Percentiles rank a stretch among this genome's conserved stretches.
Conservation (phyloP, 1,284 basidiomycete species). For the Cutaneotrichosporon spelunceum region DNA sequence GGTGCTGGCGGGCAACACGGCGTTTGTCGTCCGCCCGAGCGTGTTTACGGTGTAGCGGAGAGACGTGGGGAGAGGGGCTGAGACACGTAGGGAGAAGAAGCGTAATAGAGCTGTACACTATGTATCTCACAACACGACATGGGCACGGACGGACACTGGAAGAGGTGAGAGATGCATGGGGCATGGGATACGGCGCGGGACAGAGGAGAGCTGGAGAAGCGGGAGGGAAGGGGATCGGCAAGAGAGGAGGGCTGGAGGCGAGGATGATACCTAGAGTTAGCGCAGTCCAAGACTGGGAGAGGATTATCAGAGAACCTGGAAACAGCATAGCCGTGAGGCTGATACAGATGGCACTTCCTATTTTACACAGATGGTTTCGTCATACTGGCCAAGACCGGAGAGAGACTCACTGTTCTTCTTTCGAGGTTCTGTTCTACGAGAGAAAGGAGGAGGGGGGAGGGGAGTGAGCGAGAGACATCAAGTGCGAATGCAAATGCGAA, state of each 20-base stretch:
- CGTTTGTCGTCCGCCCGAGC: constrained; percentile 56
- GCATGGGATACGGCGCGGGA: not conserved
- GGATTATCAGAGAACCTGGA: constrained; percentile 34
- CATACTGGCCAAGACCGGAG: constrained; percentile 10
- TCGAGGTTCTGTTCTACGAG: no score
- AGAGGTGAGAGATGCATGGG: not conserved
- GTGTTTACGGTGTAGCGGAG: constrained; percentile 25
- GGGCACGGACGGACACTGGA: not conserved
- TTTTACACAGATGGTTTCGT: constrained; percentile 35
- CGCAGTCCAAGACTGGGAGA: constrained; percentile 4
- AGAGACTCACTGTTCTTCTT: not conserved
- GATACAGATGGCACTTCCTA: constrained; percentile 37
- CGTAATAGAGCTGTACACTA: not conserved
- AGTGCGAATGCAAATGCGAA: not conserved
- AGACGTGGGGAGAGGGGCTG: constrained; percentile 4
- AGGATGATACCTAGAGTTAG: not conserved
- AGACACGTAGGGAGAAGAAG: not conserved
- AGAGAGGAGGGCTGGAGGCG: not conserved
- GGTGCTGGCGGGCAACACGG: constrained; percentile 84
- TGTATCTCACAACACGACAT: not conserved
- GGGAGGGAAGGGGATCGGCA: not conserved
- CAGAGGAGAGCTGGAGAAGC: not conserved
- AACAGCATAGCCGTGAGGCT: constrained; percentile 31
- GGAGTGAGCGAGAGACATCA: not conserved
- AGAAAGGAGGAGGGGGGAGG: no score